phyloP scores from a whole-genome alignment of 768 basidiomycete species.

The Pleurotus ostreatus region DNA sequence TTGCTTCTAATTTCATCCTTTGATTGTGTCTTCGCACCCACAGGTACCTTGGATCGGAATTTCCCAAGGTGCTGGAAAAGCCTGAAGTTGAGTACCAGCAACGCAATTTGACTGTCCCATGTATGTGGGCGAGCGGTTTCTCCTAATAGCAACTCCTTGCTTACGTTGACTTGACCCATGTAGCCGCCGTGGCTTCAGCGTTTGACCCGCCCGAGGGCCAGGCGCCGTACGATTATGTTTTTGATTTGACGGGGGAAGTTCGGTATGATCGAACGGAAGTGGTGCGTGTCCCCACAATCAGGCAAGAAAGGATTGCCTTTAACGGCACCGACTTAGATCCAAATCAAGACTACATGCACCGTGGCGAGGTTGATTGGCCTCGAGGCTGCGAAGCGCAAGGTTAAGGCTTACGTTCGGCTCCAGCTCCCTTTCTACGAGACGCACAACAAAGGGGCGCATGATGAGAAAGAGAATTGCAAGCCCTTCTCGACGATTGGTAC shows the following conservation, averaged over 20 bases:
- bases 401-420: slow-evolving; percentile 75
- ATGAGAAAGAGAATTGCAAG: slow-evolving; percentile 73
- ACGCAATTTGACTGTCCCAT: slow-evolving; percentile 69
- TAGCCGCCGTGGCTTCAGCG: slow-evolving; percentile 62
- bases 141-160: slow-evolving; percentile 10
- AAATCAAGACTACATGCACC: slow-evolving; percentile 70
- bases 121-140: slow-evolving; percentile 34
- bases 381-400: slow-evolving; percentile 76
- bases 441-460: slow-evolving; percentile 55
- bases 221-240: slow-evolving; percentile 73
- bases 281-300: slow-evolving; percentile 35
- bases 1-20: neutral
- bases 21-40: neutral
- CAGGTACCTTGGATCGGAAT: slow-evolving; percentile 78
- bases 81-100: slow-evolving; percentile 78
- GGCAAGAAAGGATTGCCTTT: slow-evolving; percentile 9
- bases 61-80: slow-evolving; percentile 63
- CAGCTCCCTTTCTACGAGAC: slow-evolving; percentile 80
- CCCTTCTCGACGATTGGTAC: slow-evolving; percentile 66
- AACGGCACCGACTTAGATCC: slow-evolving; percentile 45
- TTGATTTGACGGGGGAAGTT: slow-evolving; percentile 83
- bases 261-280: slow-evolving; percentile 70
- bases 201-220: slow-evolving; percentile 73
- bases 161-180: slow-evolving; percentile 10
- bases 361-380: slow-evolving; percentile 64